Conservation (phyloP, 257 asterid species). For the Scutellaria minor region DNA sequence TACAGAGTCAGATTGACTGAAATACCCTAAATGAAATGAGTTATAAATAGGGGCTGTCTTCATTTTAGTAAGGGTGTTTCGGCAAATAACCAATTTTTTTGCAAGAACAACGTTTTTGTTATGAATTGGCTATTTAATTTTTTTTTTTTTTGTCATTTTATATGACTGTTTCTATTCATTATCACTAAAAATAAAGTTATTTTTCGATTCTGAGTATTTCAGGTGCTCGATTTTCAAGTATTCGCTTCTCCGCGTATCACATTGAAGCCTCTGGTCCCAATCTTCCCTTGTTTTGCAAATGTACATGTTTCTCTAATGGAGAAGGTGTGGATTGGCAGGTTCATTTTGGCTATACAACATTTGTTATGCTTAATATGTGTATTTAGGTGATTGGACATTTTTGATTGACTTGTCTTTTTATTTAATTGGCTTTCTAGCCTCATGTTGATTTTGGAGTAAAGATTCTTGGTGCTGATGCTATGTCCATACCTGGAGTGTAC, state of each 20-base stretch:
- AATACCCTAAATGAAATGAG: too few species aligned
- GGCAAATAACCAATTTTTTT: too few species aligned
- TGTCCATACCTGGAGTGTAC: constrained; percentile 90
- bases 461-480: constrained; percentile 85
- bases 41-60: too few species aligned
- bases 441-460: constrained; percentile 93
- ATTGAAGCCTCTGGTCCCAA: constrained; percentile 86
- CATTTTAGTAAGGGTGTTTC: too few species aligned
- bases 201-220: constrained; percentile 27
- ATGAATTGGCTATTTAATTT: too few species aligned
- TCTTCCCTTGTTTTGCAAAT: constrained; percentile 82
- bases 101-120: too few species aligned
- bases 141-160: too few species aligned
- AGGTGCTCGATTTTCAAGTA: constrained; percentile 88
- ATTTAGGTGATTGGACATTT: not conserved
- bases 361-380: not conserved
- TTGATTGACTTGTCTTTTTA: not conserved
- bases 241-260: constrained; percentile 94
- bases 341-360: not conserved
- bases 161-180: not conserved
- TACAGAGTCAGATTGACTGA: too few species aligned
- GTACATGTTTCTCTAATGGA: constrained; percentile 85
- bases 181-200: not conserved
- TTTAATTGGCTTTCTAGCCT: constrained; percentile 59
- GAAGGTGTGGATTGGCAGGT: constrained; percentile 53